Conservation (phyloP, 495 filamentous ascomycete genomes). For the Saxophila tyrrhenica region DNA sequence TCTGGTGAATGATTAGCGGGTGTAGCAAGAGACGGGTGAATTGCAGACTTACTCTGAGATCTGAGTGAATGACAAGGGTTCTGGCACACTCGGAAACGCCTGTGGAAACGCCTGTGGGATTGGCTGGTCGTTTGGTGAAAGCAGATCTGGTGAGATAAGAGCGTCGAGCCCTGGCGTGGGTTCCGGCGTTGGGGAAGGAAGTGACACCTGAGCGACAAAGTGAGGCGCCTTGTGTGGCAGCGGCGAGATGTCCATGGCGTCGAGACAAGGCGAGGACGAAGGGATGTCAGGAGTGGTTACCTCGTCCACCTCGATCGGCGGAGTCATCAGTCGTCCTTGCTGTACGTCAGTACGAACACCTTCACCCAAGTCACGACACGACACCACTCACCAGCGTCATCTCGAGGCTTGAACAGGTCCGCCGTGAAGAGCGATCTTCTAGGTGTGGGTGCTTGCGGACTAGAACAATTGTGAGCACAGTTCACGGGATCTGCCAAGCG, state of each 20-base stretch:
- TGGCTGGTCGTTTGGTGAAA: constrained; percentile 21
- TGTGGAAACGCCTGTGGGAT: constrained; percentile 6
- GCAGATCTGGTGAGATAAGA: constrained; percentile 22
- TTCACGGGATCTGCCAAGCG: constrained; percentile 10
- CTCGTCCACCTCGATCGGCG: constrained; percentile 57
- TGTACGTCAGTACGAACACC: no score
- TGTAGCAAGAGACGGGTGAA: not conserved
- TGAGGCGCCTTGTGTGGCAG: constrained; percentile 79
- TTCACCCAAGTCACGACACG: no score
- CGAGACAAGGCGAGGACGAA: constrained; percentile 69
- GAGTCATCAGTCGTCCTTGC: constrained; percentile 65
- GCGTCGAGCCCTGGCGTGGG: constrained; percentile 26
- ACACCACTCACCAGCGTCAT: constrained; percentile 63
- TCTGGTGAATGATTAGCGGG: constrained; percentile 26
- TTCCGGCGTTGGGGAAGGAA: constrained; percentile 55
- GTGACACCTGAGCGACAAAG: constrained; percentile 44
- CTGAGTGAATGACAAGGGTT: constrained; percentile 19
- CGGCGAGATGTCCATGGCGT: constrained; percentile 90
- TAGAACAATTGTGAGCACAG: constrained; percentile 34
- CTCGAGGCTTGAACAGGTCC: constrained; percentile 54
- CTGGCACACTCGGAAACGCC: constrained; percentile 5
- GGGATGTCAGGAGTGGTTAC: constrained; percentile 71
- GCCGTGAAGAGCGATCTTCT: constrained; percentile 87
- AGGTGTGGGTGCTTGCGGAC: constrained; percentile 83
- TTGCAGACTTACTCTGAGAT: constrained; percentile 25